These are phyloP conservation scores for Gamsiella multidivaricata DNA, from an alignment of 192 early-diverging fungal genomes.

Conservation along the genomic window DNA sequence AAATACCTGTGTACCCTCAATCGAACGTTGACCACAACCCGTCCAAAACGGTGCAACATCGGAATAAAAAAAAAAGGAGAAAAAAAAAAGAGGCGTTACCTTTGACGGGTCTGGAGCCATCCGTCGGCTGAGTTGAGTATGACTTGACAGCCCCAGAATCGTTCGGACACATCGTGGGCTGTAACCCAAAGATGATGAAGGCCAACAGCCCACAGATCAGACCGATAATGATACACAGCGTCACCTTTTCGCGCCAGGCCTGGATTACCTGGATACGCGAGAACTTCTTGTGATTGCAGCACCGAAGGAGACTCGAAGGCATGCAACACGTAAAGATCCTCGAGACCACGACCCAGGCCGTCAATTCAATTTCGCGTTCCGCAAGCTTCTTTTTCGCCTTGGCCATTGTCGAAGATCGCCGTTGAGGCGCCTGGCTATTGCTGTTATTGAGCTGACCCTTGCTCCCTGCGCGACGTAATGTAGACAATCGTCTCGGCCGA, in stretches of 20 bases:
- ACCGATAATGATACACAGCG: slow-evolving; percentile 57
- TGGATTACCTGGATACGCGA: slow-evolving; percentile 55
- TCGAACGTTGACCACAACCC: no score
- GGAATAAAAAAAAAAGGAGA: background rate
- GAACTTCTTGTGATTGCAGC: slow-evolving; percentile 54
- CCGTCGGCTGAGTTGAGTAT: slow-evolving; percentile 4
- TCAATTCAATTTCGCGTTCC: slow-evolving; percentile 35
- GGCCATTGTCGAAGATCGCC: slow-evolving; percentile 23
- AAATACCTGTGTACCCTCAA: background rate
- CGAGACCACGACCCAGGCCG: slow-evolving; percentile 57
- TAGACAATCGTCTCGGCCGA: slow-evolving; percentile 35
- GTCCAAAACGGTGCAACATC: no score
- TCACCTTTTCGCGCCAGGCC: slow-evolving; percentile 70
- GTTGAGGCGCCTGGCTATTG: slow-evolving; percentile 16
- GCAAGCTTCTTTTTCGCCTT: slow-evolving; percentile 33
- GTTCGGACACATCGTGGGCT: slow-evolving; percentile 45
- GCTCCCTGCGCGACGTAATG: slow-evolving; percentile 38
- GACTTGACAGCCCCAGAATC: background rate
- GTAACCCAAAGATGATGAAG: slow-evolving; percentile 63
- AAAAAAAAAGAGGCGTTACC: slow-evolving; percentile 11
- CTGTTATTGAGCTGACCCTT: slow-evolving; percentile 22
- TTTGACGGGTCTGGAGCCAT: slow-evolving; percentile 1
- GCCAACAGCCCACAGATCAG: slow-evolving; percentile 51
- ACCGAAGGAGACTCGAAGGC: slow-evolving; percentile 55
- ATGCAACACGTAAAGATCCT: slow-evolving; percentile 61